A percentile compares a stretch with the other conserved stretches of the same genome.
phyloP scores from a whole-genome alignment of 306 rosid species.

The Ziziphus jujuba region DNA sequence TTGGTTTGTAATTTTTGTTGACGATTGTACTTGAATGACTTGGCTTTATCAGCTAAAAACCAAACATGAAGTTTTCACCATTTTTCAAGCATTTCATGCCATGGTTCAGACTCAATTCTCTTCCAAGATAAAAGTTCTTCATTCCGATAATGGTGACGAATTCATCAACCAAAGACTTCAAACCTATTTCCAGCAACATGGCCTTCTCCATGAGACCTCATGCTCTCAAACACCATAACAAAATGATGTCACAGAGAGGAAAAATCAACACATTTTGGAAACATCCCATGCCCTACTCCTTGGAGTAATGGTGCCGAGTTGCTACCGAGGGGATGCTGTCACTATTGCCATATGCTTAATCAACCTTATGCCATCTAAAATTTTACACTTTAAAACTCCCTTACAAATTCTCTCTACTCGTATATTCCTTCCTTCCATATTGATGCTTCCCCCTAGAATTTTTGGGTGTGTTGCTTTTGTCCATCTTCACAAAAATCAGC shows the following conservation, averaged over 20 bases:
- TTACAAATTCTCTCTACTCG: not conserved
- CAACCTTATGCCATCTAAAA: not conserved
- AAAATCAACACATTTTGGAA: not conserved
- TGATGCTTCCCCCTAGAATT: not conserved
- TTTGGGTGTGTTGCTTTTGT: constrained; percentile 6
- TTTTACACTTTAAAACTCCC: constrained; percentile 9
- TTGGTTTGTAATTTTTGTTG: constrained; percentile 17
- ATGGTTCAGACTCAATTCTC: constrained; percentile 26
- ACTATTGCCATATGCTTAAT: not conserved
- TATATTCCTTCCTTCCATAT: not conserved
- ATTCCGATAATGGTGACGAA: constrained; percentile 19
- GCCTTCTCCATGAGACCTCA: constrained; percentile 19
- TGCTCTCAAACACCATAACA: constrained; percentile 18
- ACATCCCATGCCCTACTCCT: not conserved
- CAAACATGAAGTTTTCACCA: not conserved
- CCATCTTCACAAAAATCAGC: constrained; percentile 13
- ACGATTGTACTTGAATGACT: constrained; percentile 7
- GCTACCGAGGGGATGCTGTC: constrained; percentile 3
- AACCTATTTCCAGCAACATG: not conserved
- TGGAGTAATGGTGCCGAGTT: not conserved
- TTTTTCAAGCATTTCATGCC: not conserved
- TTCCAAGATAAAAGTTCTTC: not conserved
- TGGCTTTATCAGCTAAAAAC: not conserved
- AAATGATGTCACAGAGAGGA: not conserved
- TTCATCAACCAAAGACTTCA: constrained; percentile 1